These are phyloP conservation scores for Collybia sp. DNA, from an alignment of 768 basidiomycete genomes.

Conservation along the genomic window DNA sequence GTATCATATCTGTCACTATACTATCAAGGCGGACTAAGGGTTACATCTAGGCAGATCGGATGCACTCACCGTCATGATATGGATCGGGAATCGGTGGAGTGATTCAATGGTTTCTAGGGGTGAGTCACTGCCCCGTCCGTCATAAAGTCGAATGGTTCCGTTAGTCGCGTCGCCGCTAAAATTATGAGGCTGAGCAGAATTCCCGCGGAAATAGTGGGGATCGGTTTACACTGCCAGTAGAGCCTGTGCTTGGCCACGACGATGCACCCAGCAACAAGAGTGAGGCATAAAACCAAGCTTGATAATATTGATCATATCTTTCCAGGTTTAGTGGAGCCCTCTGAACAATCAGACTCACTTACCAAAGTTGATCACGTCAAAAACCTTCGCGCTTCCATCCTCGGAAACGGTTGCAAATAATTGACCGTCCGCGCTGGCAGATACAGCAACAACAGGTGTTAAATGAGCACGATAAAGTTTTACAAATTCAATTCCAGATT, in stretches of 20 bases:
- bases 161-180: slow-evolving; percentile 73
- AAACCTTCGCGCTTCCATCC: slow-evolving; percentile 90
- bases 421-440: slow-evolving; percentile 88
- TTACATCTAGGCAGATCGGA: not conserved
- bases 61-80: slow-evolving; percentile 77
- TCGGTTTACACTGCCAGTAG: slow-evolving; percentile 79
- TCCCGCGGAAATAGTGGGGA: no score
- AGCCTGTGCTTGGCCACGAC: slow-evolving; percentile 80
- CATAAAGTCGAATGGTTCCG: slow-evolving; percentile 82
- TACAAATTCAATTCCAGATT: slow-evolving; percentile 93
- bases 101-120: slow-evolving; percentile 73
- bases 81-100: slow-evolving; percentile 86
- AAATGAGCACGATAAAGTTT: slow-evolving; percentile 97
- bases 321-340: not conserved
- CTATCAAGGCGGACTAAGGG: slow-evolving; percentile 32
- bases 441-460: slow-evolving; percentile 70
- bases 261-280: slow-evolving; percentile 94
- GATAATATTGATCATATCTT: slow-evolving; percentile 99
- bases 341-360: slow-evolving; percentile 16
- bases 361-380: slow-evolving; percentile 99
- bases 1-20: slow-evolving; percentile 89
- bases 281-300: slow-evolving; percentile 83
- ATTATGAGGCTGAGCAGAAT: slow-evolving; percentile 1
- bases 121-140: slow-evolving; percentile 80
- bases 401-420: slow-evolving; percentile 89